Conservation (phyloP, 306 rosid species). For the Calophaca sinica region DNA sequence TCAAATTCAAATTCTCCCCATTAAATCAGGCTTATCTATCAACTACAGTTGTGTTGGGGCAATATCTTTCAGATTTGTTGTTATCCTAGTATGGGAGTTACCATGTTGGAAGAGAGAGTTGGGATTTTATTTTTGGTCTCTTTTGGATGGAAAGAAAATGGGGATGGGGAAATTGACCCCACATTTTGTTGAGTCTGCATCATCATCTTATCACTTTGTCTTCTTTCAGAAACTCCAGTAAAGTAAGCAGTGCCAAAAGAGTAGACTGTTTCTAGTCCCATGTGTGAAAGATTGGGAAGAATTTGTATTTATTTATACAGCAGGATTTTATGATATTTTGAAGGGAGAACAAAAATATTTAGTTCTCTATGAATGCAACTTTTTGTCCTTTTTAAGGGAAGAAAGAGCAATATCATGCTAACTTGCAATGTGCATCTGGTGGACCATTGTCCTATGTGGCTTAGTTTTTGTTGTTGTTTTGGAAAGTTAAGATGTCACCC, state of each 20-base stretch:
- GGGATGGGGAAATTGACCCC: slow-evolving; percentile 3
- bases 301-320: slow-evolving; percentile 34
- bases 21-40: slow-evolving; percentile 20
- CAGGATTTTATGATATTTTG: slow-evolving; percentile 28
- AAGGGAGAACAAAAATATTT: slow-evolving; percentile 41
- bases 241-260: neutral
- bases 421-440: slow-evolving; percentile 33
- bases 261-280: slow-evolving; percentile 16
- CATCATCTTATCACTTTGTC: slow-evolving; percentile 24
- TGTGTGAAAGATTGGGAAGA: slow-evolving; percentile 44
- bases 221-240: neutral
- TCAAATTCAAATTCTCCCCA: slow-evolving; percentile 32
- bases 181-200: slow-evolving; percentile 3
- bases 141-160: slow-evolving; percentile 3
- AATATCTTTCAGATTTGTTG: slow-evolving; percentile 34
- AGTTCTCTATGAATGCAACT: slow-evolving; percentile 32
- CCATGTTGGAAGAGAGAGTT: slow-evolving; percentile 5
- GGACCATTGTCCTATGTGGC: slow-evolving; percentile 46
- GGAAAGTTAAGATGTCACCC: slow-evolving; percentile 18
- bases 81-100: slow-evolving; percentile 7
- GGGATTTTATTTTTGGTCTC: neutral
- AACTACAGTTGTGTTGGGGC: slow-evolving; percentile 13
- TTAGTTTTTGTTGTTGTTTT: slow-evolving; percentile 32
- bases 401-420: neutral
- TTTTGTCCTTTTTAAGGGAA: slow-evolving; percentile 21